phyloP scores from a whole-genome alignment of 192 early-diverging fungal species.

The Gaertneriomyces sp. region DNA sequence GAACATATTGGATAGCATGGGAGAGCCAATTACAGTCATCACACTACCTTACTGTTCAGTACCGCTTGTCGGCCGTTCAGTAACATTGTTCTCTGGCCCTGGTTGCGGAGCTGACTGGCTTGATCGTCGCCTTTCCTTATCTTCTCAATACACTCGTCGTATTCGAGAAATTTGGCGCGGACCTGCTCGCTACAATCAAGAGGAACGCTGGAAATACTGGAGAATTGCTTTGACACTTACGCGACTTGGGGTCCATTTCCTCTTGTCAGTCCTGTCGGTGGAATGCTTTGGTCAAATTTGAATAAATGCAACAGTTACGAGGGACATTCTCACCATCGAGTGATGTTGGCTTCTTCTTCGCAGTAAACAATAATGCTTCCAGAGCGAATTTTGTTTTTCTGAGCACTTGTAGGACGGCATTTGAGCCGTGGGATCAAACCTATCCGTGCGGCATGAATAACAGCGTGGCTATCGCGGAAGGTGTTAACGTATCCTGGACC shows the following conservation, averaged over 20 bases:
- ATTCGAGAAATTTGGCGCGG: background rate
- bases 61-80: background rate
- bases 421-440: background rate
- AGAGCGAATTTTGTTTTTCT: background rate
- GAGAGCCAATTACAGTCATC: background rate
- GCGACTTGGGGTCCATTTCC: background rate
- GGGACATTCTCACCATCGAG: background rate
- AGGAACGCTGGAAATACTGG: background rate
- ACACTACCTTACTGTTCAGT: background rate
- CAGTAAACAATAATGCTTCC: conserved; percentile 1
- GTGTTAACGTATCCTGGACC: background rate
- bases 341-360: background rate
- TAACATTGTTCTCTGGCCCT: background rate
- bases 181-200: background rate
- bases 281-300: background rate
- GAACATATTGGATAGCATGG: background rate
- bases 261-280: background rate
- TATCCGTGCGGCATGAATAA: background rate
- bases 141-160: background rate
- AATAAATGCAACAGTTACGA: background rate
- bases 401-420: background rate
- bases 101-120: background rate
- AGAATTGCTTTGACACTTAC: background rate
- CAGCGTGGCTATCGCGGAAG: background rate
- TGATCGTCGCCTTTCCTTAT: background rate